phyloP scores from a whole-genome alignment of 106 monocot species.

The Dactylorhiza incarnata region DNA sequence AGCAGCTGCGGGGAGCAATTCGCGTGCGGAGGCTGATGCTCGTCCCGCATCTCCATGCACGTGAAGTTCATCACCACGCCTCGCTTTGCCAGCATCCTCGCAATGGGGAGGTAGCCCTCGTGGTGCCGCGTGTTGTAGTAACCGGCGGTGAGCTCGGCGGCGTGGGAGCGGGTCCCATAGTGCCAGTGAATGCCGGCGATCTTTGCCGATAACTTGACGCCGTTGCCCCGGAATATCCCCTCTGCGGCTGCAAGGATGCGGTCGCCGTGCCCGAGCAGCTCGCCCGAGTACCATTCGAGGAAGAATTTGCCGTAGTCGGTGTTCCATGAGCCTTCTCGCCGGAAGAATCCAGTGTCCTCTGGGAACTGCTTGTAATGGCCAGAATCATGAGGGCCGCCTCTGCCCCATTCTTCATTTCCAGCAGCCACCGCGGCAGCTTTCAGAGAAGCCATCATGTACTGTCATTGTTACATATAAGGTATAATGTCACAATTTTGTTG shows the following conservation, averaged over 20 bases:
- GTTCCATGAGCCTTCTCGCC: constrained; percentile 64
- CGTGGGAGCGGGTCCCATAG: constrained; percentile 63
- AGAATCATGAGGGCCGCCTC: constrained; percentile 54
- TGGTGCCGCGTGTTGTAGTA: constrained; percentile 74
- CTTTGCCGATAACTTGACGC: constrained; percentile 47
- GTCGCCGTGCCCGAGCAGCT: constrained; percentile 59
- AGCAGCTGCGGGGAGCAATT: constrained; percentile 49
- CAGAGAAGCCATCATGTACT: constrained; percentile 74
- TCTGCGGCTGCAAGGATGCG: constrained; percentile 46
- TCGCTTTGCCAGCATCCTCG: constrained; percentile 32
- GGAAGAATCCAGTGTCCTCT: constrained; percentile 74
- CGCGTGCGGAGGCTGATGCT: constrained; percentile 45
- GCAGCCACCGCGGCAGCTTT: constrained; percentile 31
- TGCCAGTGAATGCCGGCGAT: constrained; percentile 94
- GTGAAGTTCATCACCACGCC: constrained; percentile 67
- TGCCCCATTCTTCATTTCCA: constrained; percentile 60
- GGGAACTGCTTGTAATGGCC: constrained; percentile 77
- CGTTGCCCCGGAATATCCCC: constrained; percentile 41
- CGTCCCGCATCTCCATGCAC: constrained; percentile 86
- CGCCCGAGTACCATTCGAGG: constrained; percentile 73
- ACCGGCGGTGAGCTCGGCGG: constrained; percentile 76
- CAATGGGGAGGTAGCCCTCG: constrained; percentile 60
- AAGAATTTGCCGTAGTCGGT: constrained; percentile 71
- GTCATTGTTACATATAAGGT: neutral
- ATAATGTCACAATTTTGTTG: neutral